phyloP scores from a whole-genome alignment of 768 basidiomycete species.

The Suillus occidentalis region DNA sequence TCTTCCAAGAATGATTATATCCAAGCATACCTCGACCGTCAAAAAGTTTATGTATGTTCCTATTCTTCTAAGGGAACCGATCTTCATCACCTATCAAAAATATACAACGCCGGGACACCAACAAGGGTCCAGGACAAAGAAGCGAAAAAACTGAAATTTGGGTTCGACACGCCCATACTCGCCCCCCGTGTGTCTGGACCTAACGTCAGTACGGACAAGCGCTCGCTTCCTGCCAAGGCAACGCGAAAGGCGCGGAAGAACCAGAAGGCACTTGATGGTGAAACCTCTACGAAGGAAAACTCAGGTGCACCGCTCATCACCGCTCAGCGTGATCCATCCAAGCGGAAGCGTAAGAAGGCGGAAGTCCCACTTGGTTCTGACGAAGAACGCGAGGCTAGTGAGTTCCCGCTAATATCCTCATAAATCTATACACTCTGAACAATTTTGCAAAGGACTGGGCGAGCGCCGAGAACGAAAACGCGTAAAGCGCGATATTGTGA shows the following conservation, averaged over 20 bases:
- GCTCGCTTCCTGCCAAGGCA: neutral
- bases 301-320: neutral
- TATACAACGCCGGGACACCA: slow-evolving; percentile 15
- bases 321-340: slow-evolving; percentile 11
- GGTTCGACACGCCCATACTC: slow-evolving; percentile 57
- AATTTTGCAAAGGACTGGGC: slow-evolving; percentile 47
- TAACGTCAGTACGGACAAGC: neutral
- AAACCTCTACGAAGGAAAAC: neutral
- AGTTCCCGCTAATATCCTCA: slow-evolving; percentile 14
- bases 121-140: slow-evolving; percentile 5
- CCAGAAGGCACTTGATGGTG: slow-evolving; percentile 4
- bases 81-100: slow-evolving; percentile 11
- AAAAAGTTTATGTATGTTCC: slow-evolving; percentile 41
- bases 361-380: slow-evolving; percentile 26
- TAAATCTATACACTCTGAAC: neutral
- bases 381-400: slow-evolving; percentile 38
- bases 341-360: slow-evolving; percentile 24
- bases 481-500: slow-evolving; percentile 54
- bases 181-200: slow-evolving; percentile 42
- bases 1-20: slow-evolving; percentile 45
- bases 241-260: slow-evolving; percentile 8
- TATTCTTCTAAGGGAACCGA: slow-evolving; percentile 44
- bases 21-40: slow-evolving; percentile 48
- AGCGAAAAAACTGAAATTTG: slow-evolving; percentile 24
- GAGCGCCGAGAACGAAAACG: slow-evolving; percentile 68